Evolutionary conservation across 129 eudicot species (phyloP).

Genomic region (Helichrysum umbraculigerum): DNA sequence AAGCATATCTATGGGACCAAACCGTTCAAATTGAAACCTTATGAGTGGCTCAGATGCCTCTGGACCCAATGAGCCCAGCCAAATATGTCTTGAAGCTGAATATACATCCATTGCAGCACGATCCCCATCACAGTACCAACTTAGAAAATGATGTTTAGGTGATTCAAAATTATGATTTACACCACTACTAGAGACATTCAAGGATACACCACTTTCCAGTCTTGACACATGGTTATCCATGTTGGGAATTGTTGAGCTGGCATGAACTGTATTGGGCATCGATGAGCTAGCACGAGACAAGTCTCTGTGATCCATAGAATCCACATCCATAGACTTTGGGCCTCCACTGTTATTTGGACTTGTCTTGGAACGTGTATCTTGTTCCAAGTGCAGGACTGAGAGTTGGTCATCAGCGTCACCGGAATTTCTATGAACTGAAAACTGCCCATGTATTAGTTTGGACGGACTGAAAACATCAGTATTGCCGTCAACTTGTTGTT

Average conservation of each 20-base stretch:
- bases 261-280: constrained; percentile 46
- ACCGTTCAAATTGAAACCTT: constrained; percentile 72
- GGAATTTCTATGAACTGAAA: constrained; percentile 44
- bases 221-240: constrained; percentile 41
- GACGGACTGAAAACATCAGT: constrained; percentile 46
- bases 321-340: constrained; percentile 53
- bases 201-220: constrained; percentile 33
- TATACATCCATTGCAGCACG: constrained; percentile 71
- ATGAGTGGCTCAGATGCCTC: constrained; percentile 77
- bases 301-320: constrained; percentile 54
- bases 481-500: constrained; percentile 34
- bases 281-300: constrained; percentile 50
- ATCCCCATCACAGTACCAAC: constrained; percentile 82
- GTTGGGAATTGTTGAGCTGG: constrained; percentile 59
- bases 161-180: constrained; percentile 48
- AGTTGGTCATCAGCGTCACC: constrained; percentile 38
- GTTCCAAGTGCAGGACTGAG: constrained; percentile 47
- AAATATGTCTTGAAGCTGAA: constrained; percentile 75
- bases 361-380: constrained; percentile 34
- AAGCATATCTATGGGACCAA: constrained; percentile 75
- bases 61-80: constrained; percentile 79
- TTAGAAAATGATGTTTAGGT: constrained; percentile 42
- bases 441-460: constrained; percentile 39
- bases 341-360: constrained; percentile 57
- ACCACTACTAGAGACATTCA: constrained; percentile 44